phyloP scores from a whole-genome alignment of 1,284 basidiomycete species.

The Trichosporon ovoides region DNA sequence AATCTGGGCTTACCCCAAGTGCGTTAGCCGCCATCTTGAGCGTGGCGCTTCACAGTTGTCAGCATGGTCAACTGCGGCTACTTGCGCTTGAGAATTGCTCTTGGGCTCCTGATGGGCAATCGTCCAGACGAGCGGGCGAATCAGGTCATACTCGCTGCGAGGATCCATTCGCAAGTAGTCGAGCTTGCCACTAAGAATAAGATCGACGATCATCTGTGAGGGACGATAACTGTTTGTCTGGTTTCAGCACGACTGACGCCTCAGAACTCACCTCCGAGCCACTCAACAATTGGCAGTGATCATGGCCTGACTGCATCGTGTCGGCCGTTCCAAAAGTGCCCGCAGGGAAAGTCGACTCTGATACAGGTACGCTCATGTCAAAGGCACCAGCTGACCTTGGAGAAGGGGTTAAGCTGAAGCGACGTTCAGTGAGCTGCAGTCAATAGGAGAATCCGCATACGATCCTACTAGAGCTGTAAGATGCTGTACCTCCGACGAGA shows the following conservation, averaged over 20 bases:
- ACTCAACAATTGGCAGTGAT: neutral
- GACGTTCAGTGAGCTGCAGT: constrained; percentile 7
- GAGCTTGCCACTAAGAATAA: constrained; percentile 21
- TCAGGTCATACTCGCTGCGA: constrained; percentile 21
- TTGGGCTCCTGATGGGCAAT: constrained; percentile 38
- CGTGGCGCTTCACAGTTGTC: constrained; percentile 20
- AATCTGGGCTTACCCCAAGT: constrained; percentile 26
- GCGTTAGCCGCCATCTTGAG: constrained; percentile 38
- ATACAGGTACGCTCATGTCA: neutral
- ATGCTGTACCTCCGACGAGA: constrained; percentile 16
- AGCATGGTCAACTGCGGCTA: neutral
- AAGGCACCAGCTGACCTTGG: neutral
- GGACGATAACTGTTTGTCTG: constrained; percentile 11
- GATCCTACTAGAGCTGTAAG: constrained; percentile 11
- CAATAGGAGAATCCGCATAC: neutral
- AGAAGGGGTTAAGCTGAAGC: neutral
- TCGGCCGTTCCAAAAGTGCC: neutral
- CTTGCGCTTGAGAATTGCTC: constrained; percentile 33
- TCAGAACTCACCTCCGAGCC: neutral
- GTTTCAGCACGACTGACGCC: neutral
- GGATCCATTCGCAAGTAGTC: constrained; percentile 20
- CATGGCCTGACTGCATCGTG: neutral
- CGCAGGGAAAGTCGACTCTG: neutral
- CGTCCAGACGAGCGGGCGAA: constrained; percentile 36
- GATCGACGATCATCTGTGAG: constrained; percentile 13